These are phyloP conservation scores for Coprinellus micaceus DNA, from an alignment of 768 basidiomycete species.

Conservation along the genomic window DNA sequence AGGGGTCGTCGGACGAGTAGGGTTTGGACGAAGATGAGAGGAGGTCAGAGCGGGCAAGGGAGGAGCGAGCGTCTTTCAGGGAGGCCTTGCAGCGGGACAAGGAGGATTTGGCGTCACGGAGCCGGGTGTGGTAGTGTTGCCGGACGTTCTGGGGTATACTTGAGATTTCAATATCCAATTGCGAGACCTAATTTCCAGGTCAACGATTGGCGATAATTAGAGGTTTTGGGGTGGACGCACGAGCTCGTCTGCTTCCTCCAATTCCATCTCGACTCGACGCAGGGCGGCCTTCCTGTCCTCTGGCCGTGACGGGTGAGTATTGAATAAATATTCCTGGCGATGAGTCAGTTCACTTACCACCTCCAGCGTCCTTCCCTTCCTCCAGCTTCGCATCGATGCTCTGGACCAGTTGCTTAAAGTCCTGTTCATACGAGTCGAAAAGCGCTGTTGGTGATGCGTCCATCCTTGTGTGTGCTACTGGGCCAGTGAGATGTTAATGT, in stretches of 20 bases:
- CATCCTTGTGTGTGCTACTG: conserved; percentile 41
- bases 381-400: conserved; percentile 78
- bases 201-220: not conserved
- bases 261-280: conserved; percentile 86
- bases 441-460: conserved; percentile 79
- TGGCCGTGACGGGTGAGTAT: conserved; percentile 24
- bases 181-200: conserved; percentile 65
- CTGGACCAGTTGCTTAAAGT: conserved; percentile 79
- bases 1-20: conserved; percentile 74
- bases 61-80: conserved; percentile 67
- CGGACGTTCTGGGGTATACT: conserved; percentile 87
- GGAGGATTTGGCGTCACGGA: conserved; percentile 71
- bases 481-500: not conserved
- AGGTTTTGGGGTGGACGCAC: conserved; percentile 37
- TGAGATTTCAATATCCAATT: conserved; percentile 99
- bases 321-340: not conserved
- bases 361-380: conserved; percentile 59
- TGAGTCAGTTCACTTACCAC: conserved; percentile 48
- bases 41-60: conserved; percentile 74
- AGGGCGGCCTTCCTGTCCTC: conserved; percentile 80
- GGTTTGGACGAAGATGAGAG: conserved; percentile 44
- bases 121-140: conserved; percentile 69
- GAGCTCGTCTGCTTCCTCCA: conserved; percentile 99
- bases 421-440: conserved; percentile 91
- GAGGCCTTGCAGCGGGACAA: conserved; percentile 79